Percentiles rank a stretch among this genome's conserved stretches.
phyloP scores from a whole-genome alignment of 129 eudicot genomes.

The Cynara cardunculus region DNA sequence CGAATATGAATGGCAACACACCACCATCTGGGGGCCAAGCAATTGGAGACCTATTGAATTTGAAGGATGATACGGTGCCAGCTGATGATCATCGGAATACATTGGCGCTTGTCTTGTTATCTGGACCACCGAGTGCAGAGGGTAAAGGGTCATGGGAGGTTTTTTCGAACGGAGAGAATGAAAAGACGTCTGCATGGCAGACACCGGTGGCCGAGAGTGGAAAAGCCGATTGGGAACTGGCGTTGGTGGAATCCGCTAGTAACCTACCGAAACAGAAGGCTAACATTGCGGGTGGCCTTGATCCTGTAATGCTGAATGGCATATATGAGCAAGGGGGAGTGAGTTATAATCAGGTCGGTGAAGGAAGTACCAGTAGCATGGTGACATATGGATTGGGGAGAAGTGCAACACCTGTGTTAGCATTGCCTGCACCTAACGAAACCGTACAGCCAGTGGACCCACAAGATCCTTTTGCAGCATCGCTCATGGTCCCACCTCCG shows the following conservation, averaged over 20 bases:
- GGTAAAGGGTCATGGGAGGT: conserved; percentile 47
- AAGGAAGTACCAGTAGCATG: conserved; percentile 55
- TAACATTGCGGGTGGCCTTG: conserved; percentile 46
- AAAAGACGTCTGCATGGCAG: conserved; percentile 52
- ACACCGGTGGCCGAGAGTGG: conserved; percentile 51
- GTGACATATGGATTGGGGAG: conserved; percentile 36
- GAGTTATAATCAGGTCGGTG: conserved; percentile 29
- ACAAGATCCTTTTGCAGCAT: conserved; percentile 73
- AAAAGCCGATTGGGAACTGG: conserved; percentile 70
- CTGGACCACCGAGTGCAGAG: conserved; percentile 38
- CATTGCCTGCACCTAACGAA: conserved; percentile 65
- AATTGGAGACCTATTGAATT: conserved; percentile 50
- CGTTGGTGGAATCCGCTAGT: conserved; percentile 59
- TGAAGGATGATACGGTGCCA: conserved; percentile 48
- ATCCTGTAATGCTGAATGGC: conserved; percentile 52
- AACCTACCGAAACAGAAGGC: conserved; percentile 45
- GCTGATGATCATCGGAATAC: conserved; percentile 45
- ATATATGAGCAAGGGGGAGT: conserved; percentile 69
- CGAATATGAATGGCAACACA: conserved; percentile 33
- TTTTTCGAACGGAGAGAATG: conserved; percentile 40
- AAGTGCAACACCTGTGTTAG: conserved; percentile 42
- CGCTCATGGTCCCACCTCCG: conserved; percentile 66
- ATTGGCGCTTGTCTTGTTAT: conserved; percentile 49
- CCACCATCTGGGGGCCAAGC: conserved; percentile 32
- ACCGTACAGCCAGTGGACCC: conserved; percentile 39